Percentiles rank a stretch among this genome's conserved stretches.
These are phyloP conservation scores for Erodium texanum DNA, from an alignment of 441 rosid genomes.

Conservation along the genomic window DNA sequence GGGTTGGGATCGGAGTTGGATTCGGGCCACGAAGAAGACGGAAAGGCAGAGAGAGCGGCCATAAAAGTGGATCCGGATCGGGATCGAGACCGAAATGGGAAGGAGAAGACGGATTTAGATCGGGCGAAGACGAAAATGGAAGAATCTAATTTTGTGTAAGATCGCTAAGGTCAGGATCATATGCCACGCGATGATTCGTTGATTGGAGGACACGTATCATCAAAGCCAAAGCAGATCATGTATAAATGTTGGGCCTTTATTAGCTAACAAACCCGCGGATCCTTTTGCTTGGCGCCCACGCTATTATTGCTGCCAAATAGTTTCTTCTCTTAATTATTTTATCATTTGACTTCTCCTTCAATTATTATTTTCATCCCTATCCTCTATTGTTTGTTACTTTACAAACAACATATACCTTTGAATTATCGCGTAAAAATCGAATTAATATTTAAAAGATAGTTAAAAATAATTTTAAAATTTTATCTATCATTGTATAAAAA, in stretches of 20 bases:
- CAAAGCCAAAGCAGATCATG: not conserved
- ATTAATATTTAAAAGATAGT: too few relatives aligned
- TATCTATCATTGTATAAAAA: too few relatives aligned
- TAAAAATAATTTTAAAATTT: too few relatives aligned
- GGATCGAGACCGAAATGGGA: not conserved
- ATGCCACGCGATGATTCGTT: not conserved
- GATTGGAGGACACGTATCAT: not conserved
- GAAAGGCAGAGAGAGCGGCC: not conserved
- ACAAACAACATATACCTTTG: too few relatives aligned
- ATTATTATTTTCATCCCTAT: not conserved
- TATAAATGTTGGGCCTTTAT: not conserved
- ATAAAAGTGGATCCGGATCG: not conserved
- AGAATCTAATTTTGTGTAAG: too few relatives aligned
- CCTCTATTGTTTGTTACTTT: too few relatives aligned
- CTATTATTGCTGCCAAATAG: not conserved
- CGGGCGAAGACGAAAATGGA: too few relatives aligned
- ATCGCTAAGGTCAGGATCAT: not conserved
- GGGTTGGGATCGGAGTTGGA: not conserved
- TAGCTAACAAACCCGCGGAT: not conserved
- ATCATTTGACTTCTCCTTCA: not conserved
- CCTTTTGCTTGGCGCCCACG: not conserved
- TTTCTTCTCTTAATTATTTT: not conserved
- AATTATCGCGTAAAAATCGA: too few relatives aligned
- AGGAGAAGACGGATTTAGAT: not conserved
- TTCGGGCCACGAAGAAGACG: not conserved